These are phyloP conservation scores for Starmerella khaoyaiensis DNA, from an alignment of 805 yeast genomes.

Conservation along the genomic window DNA sequence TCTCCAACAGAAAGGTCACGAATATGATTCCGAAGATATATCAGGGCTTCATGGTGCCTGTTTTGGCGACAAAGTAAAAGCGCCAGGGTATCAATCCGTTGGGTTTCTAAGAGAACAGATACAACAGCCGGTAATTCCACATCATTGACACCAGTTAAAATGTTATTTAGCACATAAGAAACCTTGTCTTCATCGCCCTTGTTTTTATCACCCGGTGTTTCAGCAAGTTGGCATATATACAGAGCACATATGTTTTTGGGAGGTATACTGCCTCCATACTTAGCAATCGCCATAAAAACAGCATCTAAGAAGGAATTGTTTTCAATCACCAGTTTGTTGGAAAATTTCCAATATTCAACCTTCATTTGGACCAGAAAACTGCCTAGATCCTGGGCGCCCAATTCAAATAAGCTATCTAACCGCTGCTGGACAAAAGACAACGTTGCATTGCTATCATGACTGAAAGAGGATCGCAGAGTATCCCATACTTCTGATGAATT, in stretches of 20 bases:
- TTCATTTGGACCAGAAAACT: conserved; percentile 1
- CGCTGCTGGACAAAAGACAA: background rate
- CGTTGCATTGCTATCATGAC: background rate
- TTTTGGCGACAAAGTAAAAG: conserved; percentile 20
- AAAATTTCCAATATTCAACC: too few relatives aligned
- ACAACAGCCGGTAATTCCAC: conserved; percentile 24
- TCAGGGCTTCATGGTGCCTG: conserved; percentile 25
- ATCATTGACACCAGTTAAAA: conserved; percentile 25
- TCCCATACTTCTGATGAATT: conserved; percentile 8
- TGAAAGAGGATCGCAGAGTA: conserved; percentile 1
- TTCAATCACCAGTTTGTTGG: too few relatives aligned
- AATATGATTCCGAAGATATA: conserved; percentile 24
- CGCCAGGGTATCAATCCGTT: conserved; percentile 23
- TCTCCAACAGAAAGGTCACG: conserved; percentile 7
- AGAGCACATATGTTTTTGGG: conserved; percentile 3
- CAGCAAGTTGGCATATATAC: conserved; percentile 12
- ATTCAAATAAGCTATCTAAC: conserved; percentile 2
- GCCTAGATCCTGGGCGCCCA: conserved; percentile 5
- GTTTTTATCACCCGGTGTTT: too few relatives aligned
- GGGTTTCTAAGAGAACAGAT: conserved; percentile 21
- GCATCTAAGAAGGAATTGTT: conserved; percentile 5
- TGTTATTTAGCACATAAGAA: conserved; percentile 16
- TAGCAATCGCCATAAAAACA: conserved; percentile 2
- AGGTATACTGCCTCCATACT: conserved; percentile 9
- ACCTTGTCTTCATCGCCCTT: conserved; percentile 10